These are phyloP conservation scores for Dispira simplex DNA, from an alignment of 192 early-diverging fungal species.

Conservation along the genomic window DNA sequence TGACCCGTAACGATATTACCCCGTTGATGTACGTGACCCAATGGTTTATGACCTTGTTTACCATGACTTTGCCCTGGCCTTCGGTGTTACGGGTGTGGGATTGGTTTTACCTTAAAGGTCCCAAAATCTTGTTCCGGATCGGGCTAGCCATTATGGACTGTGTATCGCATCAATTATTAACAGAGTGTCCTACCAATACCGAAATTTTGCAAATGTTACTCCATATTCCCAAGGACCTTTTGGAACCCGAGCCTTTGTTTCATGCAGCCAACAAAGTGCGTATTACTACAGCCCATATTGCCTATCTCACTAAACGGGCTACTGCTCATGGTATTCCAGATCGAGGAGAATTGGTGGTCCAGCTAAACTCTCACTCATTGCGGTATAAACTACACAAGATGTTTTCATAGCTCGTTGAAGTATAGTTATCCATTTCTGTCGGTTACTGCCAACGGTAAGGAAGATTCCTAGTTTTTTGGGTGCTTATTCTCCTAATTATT, in stretches of 20 bases:
- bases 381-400: too few species aligned
- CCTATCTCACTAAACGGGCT: not conserved
- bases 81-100: slow-evolving; percentile 86
- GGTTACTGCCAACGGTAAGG: too few species aligned
- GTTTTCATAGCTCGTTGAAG: too few species aligned
- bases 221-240: slow-evolving; percentile 51
- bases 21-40: slow-evolving; percentile 85
- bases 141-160: slow-evolving; percentile 55
- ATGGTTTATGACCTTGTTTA: slow-evolving; percentile 91
- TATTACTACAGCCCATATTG: not conserved
- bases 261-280: not conserved
- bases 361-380: too few species aligned
- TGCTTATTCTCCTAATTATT: too few species aligned
- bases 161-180: slow-evolving; percentile 31
- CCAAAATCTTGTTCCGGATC: slow-evolving; percentile 71
- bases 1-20: slow-evolving; percentile 55
- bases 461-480: too few species aligned
- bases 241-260: not conserved
- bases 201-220: slow-evolving; percentile 63
- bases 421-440: too few species aligned
- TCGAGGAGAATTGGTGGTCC: not conserved
- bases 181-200: slow-evolving; percentile 55
- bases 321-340: slow-evolving; percentile 1
- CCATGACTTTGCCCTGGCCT: slow-evolving; percentile 73
- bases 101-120: slow-evolving; percentile 63